These are phyloP conservation scores for Fusarium sp. DNA, from an alignment of 2,329 filamentous ascomycete genomes.

Conservation along the genomic window DNA sequence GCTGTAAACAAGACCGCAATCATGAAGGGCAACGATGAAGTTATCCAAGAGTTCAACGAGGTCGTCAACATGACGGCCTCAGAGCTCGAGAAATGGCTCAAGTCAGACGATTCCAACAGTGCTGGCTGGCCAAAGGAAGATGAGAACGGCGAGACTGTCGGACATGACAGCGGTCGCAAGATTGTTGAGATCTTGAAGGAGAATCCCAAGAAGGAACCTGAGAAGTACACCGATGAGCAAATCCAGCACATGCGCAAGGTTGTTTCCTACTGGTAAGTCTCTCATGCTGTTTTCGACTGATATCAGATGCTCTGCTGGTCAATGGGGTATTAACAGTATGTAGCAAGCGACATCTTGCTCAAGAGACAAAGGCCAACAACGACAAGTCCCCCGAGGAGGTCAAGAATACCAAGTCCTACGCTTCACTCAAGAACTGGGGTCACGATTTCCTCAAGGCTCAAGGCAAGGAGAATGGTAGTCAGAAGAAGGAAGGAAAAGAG, in stretches of 20 bases:
- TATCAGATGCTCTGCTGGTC: rapidly evolving
- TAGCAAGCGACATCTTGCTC: slow-evolving; percentile 71
- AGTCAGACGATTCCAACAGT: slow-evolving; percentile 64
- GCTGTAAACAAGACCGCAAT: neutral
- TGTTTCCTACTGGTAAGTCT: slow-evolving; percentile 65
- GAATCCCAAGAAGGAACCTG: slow-evolving; percentile 66
- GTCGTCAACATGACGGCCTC: slow-evolving; percentile 72
- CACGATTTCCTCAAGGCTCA: slow-evolving; percentile 61
- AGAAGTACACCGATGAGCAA: slow-evolving; percentile 65
- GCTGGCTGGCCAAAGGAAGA: slow-evolving; percentile 70
- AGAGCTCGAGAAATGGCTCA: slow-evolving; percentile 71
- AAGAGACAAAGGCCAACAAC: slow-evolving; percentile 67
- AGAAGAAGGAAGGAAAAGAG: slow-evolving; percentile 20
- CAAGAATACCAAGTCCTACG: slow-evolving; percentile 63
- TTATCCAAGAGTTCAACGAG: slow-evolving; percentile 69
- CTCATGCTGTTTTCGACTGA: neutral
- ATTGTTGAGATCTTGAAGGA: slow-evolving; percentile 71
- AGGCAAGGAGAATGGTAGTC: slow-evolving; percentile 13
- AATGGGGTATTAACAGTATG: neutral
- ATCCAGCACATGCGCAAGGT: slow-evolving; percentile 70
- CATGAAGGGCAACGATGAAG: slow-evolving; percentile 45
- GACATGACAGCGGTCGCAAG: slow-evolving; percentile 70
- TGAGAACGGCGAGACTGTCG: slow-evolving; percentile 68
- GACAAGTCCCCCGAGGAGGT: slow-evolving; percentile 59
- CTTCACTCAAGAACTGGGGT: slow-evolving; percentile 71